A percentile compares a stretch with the other conserved stretches of the same genome.
These are phyloP conservation scores for Cladobotryum mycophilum DNA, from an alignment of 2,329 filamentous ascomycete genomes.

Conservation along the genomic window DNA sequence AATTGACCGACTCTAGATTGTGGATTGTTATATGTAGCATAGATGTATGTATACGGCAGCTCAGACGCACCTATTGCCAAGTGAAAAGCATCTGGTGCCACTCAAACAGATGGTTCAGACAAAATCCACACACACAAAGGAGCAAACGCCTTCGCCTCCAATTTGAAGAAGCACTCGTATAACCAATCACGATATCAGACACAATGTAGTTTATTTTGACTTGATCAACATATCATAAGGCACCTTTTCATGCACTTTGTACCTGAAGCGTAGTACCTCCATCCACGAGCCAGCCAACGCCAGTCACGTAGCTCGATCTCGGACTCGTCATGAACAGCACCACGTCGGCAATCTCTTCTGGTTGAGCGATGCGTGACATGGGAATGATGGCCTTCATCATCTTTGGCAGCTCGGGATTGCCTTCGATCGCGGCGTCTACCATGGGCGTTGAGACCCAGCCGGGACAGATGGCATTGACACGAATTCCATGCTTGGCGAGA, in stretches of 20 bases:
- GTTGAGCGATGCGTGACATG: conserved; percentile 51
- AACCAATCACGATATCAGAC: background rate
- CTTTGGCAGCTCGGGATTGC: conserved; percentile 1
- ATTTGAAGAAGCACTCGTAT: background rate
- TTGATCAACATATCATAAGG: no score
- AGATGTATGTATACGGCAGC: no score
- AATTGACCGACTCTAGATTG: no score
- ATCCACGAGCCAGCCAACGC: conserved; percentile 7
- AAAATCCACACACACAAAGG: no score
- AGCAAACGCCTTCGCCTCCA: background rate
- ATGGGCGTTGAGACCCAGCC: conserved; percentile 16
- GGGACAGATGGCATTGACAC: conserved; percentile 19
- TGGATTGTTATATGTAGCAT: no score
- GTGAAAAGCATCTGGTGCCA: no score
- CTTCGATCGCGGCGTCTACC: conserved; percentile 6
- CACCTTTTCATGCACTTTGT: no score
- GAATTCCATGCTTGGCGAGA: conserved; percentile 9
- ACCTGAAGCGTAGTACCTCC: conserved; percentile 9
- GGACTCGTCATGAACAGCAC: conserved; percentile 52
- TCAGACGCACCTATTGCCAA: no score
- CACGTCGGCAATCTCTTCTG: conserved; percentile 64
- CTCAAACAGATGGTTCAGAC: no score
- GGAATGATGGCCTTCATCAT: conserved; percentile 9
- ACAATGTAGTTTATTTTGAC: no score
- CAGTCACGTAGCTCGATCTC: conserved; percentile 12